These are phyloP conservation scores for Ramichloridium luteum DNA, from an alignment of 2,329 filamentous ascomycete genomes.

Conservation along the genomic window DNA sequence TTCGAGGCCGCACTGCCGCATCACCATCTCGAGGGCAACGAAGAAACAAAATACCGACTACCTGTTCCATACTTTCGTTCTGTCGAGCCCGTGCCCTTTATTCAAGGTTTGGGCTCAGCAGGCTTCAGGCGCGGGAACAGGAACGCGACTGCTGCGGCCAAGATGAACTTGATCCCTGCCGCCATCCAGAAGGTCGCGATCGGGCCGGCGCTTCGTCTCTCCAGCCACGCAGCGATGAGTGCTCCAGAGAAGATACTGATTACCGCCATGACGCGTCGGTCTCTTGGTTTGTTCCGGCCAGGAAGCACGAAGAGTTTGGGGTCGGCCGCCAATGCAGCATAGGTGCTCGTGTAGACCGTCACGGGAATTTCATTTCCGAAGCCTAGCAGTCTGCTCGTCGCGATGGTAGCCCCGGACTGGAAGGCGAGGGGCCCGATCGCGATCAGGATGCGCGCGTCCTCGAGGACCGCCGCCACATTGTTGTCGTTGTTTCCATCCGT, in stretches of 20 bases:
- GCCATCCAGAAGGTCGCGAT: conserved; percentile 31
- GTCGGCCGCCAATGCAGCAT: conserved; percentile 38
- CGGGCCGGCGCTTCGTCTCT: conserved; percentile 26
- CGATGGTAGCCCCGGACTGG: conserved; percentile 40
- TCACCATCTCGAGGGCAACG: too few species aligned
- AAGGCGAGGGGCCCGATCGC: conserved; percentile 34
- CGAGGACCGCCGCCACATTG: conserved; percentile 12
- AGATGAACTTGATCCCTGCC: conserved; percentile 28
- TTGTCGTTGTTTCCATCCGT: conserved; percentile 21
- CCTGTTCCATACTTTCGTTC: too few species aligned
- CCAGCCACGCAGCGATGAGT: conserved; percentile 35
- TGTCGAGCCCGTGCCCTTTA: too few species aligned
- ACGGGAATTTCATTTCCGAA: conserved; percentile 38
- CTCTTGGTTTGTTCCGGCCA: conserved; percentile 34
- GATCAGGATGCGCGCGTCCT: conserved; percentile 30
- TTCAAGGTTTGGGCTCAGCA: not conserved
- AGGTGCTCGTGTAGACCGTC: conserved; percentile 39
- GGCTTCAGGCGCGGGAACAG: conserved; percentile 1
- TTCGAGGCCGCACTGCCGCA: too few species aligned
- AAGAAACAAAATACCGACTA: too few species aligned
- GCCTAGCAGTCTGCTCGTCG: conserved; percentile 34
- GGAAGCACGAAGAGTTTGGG: conserved; percentile 29
- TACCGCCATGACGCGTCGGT: conserved; percentile 32
- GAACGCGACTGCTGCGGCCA: conserved; percentile 20
- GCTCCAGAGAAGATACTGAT: conserved; percentile 34